Percentiles rank a stretch among this genome's conserved stretches.
These are phyloP conservation scores for Hypoxylon sp. DNA, from an alignment of 2,329 filamentous ascomycete genomes.

Conservation along the genomic window DNA sequence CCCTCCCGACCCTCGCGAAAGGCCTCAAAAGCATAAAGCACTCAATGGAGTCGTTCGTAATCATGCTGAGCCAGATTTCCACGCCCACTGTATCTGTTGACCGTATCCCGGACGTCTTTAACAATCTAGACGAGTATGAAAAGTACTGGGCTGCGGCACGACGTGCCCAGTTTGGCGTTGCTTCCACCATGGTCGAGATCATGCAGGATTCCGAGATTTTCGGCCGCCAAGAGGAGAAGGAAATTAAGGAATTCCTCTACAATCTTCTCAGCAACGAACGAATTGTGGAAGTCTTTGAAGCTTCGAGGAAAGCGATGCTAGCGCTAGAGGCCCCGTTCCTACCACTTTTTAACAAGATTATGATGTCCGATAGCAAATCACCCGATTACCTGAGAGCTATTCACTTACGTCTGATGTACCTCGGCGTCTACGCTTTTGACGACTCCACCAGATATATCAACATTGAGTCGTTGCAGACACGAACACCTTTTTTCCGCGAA, in stretches of 20 bases:
- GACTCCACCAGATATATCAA: slow-evolving; percentile 42
- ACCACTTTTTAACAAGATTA: slow-evolving; percentile 47
- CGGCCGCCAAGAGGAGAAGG: slow-evolving; percentile 13
- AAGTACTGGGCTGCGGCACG: slow-evolving; percentile 31
- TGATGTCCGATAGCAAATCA: slow-evolving; percentile 41
- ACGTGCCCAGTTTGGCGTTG: slow-evolving; percentile 28
- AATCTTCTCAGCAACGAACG: slow-evolving; percentile 31
- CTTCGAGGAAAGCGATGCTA: slow-evolving; percentile 18
- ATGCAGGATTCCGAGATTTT: slow-evolving; percentile 25
- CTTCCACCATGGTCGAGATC: slow-evolving; percentile 34
- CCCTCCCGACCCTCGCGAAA: slow-evolving; percentile 40
- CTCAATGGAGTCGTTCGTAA: slow-evolving; percentile 42
- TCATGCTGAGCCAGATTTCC: slow-evolving; percentile 38
- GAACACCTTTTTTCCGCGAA: slow-evolving; percentile 46
- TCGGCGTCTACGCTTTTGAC: slow-evolving; percentile 44
- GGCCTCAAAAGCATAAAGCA: slow-evolving; percentile 34
- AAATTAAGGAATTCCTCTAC: slow-evolving; percentile 25
- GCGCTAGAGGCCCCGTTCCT: slow-evolving; percentile 44
- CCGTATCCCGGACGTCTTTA: slow-evolving; percentile 35
- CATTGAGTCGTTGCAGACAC: slow-evolving; percentile 31
- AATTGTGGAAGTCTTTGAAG: slow-evolving; percentile 31
- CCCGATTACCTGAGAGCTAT: slow-evolving; percentile 45
- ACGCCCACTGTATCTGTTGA: slow-evolving; percentile 12
- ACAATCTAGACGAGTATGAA: slow-evolving; percentile 41
- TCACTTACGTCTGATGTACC: slow-evolving; percentile 46